A percentile compares a stretch with the other conserved stretches of the same genome.
Conservation (phyloP, 352 stramenopile genomes). For the Globisporangium apiculatum region DNA sequence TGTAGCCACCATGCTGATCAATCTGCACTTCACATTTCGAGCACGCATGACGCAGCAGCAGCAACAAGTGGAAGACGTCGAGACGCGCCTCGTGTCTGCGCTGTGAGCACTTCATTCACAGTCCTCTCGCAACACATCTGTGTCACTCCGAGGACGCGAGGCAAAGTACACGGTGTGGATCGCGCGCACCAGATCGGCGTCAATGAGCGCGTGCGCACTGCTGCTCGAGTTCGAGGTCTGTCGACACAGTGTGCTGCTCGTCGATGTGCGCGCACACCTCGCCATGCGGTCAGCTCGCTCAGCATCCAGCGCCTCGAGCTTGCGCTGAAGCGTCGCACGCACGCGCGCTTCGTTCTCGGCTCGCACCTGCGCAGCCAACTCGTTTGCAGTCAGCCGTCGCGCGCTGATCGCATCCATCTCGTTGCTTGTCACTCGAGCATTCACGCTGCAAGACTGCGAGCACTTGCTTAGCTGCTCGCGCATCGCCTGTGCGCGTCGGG, state of each 20-base stretch:
- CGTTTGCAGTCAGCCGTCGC: not conserved
- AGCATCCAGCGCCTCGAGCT: conserved; percentile 5
- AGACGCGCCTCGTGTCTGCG: too few species aligned
- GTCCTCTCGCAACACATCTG: too few species aligned
- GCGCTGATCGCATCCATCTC: not conserved
- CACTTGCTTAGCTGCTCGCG: conserved; percentile 11
- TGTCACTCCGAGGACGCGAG: too few species aligned
- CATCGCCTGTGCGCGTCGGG: conserved; percentile 30
- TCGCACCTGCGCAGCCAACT: not conserved
- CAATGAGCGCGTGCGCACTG: conserved; percentile 8
- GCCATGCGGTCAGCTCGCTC: not conserved
- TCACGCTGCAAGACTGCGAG: not conserved
- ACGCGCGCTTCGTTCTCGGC: conserved; percentile 4
- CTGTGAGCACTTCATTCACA: too few species aligned
- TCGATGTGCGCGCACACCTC: not conserved
- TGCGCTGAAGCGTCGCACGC: conserved; percentile 7
- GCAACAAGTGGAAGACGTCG: too few species aligned
- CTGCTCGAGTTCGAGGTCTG: not conserved
- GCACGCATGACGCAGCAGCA: too few species aligned
- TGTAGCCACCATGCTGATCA: too few species aligned
- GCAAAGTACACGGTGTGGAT: conserved; percentile 29
- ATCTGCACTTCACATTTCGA: too few species aligned
- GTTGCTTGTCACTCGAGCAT: not conserved
- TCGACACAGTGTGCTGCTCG: not conserved
- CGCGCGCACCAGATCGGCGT: conserved; percentile 24